Percentiles rank a stretch among this genome's conserved stretches.
These are phyloP conservation scores for Penicillium italicum DNA, from an alignment of 2,329 filamentous ascomycete genomes.

Conservation along the genomic window DNA sequence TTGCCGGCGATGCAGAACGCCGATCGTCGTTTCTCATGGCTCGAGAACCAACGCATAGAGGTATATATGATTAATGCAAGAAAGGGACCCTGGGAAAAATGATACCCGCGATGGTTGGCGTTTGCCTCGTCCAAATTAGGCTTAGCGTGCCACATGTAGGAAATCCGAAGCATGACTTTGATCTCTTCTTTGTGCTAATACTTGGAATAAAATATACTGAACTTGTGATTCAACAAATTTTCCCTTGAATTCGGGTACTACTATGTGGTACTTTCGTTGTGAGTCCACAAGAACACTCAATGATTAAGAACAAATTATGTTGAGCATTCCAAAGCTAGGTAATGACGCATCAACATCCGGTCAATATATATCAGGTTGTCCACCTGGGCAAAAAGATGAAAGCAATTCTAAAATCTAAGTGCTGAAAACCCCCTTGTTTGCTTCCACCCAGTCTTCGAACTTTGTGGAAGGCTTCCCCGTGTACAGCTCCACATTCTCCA, in stretches of 20 bases:
- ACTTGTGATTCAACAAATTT: neutral
- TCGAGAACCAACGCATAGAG: neutral
- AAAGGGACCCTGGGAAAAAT: neutral
- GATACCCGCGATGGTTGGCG: neutral
- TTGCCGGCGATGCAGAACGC: conserved; percentile 25
- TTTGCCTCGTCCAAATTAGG: neutral
- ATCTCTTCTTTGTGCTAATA: neutral
- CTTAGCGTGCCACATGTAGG: neutral
- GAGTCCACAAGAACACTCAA: too few species aligned
- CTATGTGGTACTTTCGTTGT: too few species aligned
- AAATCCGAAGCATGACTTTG: neutral
- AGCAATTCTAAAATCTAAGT: neutral
- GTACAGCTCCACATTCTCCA: neutral
- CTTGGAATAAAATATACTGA: neutral
- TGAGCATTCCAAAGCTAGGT: too few species aligned
- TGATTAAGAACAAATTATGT: too few species aligned
- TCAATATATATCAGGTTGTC: neutral
- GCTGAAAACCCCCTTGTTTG: neutral
- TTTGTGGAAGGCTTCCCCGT: neutral
- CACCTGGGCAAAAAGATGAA: neutral
- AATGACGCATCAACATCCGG: too few species aligned
- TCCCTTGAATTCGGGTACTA: neutral
- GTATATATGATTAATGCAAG: neutral
- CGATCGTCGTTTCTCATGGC: conserved; percentile 20
- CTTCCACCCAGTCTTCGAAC: neutral